These are phyloP conservation scores for Gossypium turneri DNA, from an alignment of 345 rosid species.

Conservation along the genomic window DNA sequence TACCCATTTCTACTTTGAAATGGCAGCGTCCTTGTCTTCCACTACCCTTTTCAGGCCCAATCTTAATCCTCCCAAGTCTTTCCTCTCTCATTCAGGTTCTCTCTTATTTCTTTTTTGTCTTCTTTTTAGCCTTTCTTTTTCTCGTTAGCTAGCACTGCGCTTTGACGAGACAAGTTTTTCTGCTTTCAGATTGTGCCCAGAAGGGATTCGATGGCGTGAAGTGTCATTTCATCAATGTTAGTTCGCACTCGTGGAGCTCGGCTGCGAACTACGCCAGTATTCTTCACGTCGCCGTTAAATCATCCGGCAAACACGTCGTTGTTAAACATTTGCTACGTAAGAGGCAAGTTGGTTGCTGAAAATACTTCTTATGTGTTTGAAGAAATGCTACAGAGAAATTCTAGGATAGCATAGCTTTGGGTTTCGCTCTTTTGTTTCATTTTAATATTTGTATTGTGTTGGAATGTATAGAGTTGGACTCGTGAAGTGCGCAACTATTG, in stretches of 20 bases:
- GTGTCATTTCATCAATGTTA: slow-evolving; percentile 17
- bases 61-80: slow-evolving; percentile 34
- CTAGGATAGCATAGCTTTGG: neutral
- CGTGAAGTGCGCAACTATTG: slow-evolving; percentile 74
- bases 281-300: slow-evolving; percentile 19
- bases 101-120: neutral
- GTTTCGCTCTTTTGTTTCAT: neutral
- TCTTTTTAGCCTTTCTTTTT: neutral
- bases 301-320: slow-evolving; percentile 27
- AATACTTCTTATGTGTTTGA: slow-evolving; percentile 7
- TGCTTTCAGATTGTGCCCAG: slow-evolving; percentile 35
- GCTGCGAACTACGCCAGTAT: slow-evolving; percentile 29
- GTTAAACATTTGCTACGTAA: slow-evolving; percentile 35
- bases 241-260: slow-evolving; percentile 32
- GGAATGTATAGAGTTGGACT: slow-evolving; percentile 40
- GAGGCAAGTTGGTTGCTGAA: slow-evolving; percentile 37
- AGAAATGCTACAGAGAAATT: slow-evolving; percentile 4
- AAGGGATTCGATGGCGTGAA: slow-evolving; percentile 22
- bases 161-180: neutral
- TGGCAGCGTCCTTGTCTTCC: slow-evolving; percentile 43
- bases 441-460: neutral
- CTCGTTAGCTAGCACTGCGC: neutral
- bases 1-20: slow-evolving; percentile 20
- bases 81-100: slow-evolving; percentile 43
- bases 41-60: slow-evolving; percentile 26